Conservation (phyloP, 1,284 basidiomycete genomes). For the Sanghuangporus weigelae region DNA sequence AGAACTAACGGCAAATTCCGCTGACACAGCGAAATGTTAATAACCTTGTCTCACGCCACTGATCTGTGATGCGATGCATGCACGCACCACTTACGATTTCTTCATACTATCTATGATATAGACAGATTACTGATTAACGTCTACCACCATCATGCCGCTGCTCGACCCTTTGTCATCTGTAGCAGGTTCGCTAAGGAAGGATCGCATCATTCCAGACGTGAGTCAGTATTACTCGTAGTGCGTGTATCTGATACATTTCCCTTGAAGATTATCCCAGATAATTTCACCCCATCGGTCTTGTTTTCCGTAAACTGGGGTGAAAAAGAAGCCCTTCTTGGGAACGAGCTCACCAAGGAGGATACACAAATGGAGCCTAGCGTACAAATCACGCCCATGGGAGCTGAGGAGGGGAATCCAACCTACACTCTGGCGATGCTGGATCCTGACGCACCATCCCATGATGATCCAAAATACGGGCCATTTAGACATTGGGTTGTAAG, state of each 20-base stretch:
- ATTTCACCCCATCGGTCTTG: slow-evolving; percentile 45
- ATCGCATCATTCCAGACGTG: slow-evolving; percentile 48
- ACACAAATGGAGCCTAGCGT: slow-evolving; percentile 50
- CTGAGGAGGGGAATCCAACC: slow-evolving; percentile 27
- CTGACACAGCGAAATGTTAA: not conserved
- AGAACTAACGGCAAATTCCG: not conserved
- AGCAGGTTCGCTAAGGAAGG: slow-evolving; percentile 33
- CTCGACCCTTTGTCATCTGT: slow-evolving; percentile 40
- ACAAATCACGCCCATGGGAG: slow-evolving; percentile 39
- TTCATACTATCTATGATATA: too few species aligned
- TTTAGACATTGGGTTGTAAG: slow-evolving; percentile 67
- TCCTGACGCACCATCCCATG: slow-evolving; percentile 58
- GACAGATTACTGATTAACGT: too few species aligned
- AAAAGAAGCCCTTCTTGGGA: slow-evolving; percentile 45
- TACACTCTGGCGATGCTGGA: slow-evolving; percentile 67
- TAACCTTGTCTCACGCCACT: not conserved
- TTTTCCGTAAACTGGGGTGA: slow-evolving; percentile 49
- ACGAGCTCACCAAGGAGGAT: slow-evolving; percentile 41
- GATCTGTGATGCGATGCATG: too few species aligned
- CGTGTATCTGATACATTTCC: not conserved
- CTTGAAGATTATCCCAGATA: slow-evolving; percentile 37
- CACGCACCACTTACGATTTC: not conserved
- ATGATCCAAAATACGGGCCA: slow-evolving; percentile 47
- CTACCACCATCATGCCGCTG: slow-evolving; percentile 14
- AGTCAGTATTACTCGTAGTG: not conserved